Evolutionary conservation across 1,139 yeast genomes (phyloP).

Genomic region (Saccharomyces hybrid): DNA sequence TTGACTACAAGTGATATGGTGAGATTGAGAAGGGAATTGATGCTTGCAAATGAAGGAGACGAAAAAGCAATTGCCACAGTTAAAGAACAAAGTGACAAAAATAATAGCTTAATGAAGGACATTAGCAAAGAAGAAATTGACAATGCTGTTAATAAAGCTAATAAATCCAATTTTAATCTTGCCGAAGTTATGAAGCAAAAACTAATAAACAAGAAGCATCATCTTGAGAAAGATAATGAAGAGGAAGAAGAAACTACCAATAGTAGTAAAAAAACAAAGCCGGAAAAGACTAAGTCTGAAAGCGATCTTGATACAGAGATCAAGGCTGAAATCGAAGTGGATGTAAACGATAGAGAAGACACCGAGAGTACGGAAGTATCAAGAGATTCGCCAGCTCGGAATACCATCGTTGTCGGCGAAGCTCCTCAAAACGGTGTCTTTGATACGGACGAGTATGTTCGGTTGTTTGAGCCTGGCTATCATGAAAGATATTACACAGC

Average conservation of each 20-base stretch:
- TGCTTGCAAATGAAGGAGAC: constrained; percentile 70
- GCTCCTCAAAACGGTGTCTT: constrained; percentile 28
- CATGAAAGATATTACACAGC: constrained; percentile 68
- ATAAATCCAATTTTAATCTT: constrained; percentile 35
- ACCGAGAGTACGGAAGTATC: constrained; percentile 1
- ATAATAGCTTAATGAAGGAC: constrained; percentile 19
- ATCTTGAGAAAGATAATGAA: constrained; percentile 11
- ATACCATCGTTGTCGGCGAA: constrained; percentile 26
- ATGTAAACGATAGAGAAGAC: constrained; percentile 14
- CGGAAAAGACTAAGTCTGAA: constrained; percentile 14
- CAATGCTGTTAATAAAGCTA: constrained; percentile 32
- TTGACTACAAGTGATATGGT: constrained; percentile 70
- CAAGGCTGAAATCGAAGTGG: constrained; percentile 20
- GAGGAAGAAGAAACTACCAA: constrained; percentile 10
- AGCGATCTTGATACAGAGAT: constrained; percentile 24
- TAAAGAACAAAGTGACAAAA: constrained; percentile 36
- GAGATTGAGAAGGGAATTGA: constrained; percentile 55
- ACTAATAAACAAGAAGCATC: constrained; percentile 26
- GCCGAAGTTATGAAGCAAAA: constrained; percentile 39
- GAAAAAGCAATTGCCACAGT: constrained; percentile 57
- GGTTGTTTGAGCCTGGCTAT: constrained; percentile 84
- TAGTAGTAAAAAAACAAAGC: constrained; percentile 5
- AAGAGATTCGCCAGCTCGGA: constrained; percentile 13
- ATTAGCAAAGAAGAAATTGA: constrained; percentile 26
- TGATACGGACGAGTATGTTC: constrained; percentile 51